A percentile compares a stretch with the other conserved stretches of the same genome.
phyloP scores from a whole-genome alignment of 305 asterid species.

The Solanum aculeatissimum region DNA sequence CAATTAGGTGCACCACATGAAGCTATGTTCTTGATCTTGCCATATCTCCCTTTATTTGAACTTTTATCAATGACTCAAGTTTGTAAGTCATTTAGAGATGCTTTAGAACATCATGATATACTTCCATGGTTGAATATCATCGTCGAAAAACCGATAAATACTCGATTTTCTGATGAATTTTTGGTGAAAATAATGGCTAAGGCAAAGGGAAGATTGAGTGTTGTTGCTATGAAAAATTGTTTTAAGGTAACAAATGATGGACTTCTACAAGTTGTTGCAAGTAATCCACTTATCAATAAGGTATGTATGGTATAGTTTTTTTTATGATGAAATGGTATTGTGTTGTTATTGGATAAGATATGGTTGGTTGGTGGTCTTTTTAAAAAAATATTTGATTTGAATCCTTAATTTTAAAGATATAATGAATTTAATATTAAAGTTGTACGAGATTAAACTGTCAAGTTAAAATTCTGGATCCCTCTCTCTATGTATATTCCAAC shows the following conservation, averaged over 20 bases:
- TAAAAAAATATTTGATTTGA: too few species aligned
- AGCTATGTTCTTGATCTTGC: constrained; percentile 46
- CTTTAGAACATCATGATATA: constrained; percentile 32
- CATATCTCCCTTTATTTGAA: constrained; percentile 54
- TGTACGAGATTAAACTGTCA: background rate
- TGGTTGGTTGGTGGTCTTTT: constrained; percentile 15
- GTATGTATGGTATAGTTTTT: constrained; percentile 9
- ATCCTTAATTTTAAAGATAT: background rate
- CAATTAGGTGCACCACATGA: constrained; percentile 34
- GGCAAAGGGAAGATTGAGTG: constrained; percentile 35
- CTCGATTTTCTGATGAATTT: constrained; percentile 27
- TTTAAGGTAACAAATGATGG: constrained; percentile 45
- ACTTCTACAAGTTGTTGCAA: constrained; percentile 23
- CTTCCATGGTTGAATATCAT: constrained; percentile 56
- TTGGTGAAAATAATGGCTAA: constrained; percentile 34
- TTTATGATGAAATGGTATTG: background rate
- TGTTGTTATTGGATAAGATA: constrained; percentile 17
- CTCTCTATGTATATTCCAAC: fast-evolving
- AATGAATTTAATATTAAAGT: background rate
- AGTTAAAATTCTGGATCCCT: background rate
- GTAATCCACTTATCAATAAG: constrained; percentile 45
- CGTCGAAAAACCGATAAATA: constrained; percentile 39
- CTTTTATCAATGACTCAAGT: constrained; percentile 41
- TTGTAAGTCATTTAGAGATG: constrained; percentile 54
- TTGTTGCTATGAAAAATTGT: constrained; percentile 44